Evolutionary conservation across 2,329 filamentous ascomycete genomes (phyloP).

Genomic region (Drechslerella coelobrocha): DNA sequence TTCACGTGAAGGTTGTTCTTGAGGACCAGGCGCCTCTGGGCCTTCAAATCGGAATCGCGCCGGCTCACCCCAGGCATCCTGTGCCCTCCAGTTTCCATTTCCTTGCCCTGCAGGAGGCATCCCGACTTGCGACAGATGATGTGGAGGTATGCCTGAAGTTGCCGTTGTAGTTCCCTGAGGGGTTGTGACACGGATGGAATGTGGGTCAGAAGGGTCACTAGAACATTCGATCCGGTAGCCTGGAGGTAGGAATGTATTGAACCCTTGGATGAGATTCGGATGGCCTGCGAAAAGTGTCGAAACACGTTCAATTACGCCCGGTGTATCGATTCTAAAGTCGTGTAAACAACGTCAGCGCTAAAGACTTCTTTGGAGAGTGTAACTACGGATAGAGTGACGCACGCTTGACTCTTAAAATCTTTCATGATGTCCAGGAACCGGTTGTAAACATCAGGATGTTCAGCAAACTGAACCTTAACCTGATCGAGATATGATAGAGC

Average conservation of each 20-base stretch:
- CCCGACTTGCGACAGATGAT: constrained; percentile 50
- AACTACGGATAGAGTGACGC: constrained; percentile 59
- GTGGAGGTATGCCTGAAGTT: constrained; percentile 54
- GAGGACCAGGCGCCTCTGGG: constrained; percentile 53
- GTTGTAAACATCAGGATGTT: constrained; percentile 97
- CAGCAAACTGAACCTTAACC: constrained; percentile 96
- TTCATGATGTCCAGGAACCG: constrained; percentile 99
- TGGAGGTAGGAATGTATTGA: constrained; percentile 95
- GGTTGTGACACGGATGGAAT: constrained; percentile 84
- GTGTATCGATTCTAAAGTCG: constrained; percentile 81
- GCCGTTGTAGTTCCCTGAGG: constrained; percentile 77
- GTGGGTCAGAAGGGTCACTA: constrained; percentile 54
- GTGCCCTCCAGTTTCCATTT: constrained; percentile 27
- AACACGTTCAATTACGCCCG: constrained; percentile 94
- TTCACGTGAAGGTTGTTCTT: constrained; percentile 37
- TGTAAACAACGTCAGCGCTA: constrained; percentile 13
- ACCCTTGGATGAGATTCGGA: constrained; percentile 92
- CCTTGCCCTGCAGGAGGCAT: constrained; percentile 22
- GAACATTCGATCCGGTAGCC: constrained; percentile 92
- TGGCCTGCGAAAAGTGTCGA: constrained; percentile 95
- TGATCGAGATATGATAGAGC: constrained; percentile 96
- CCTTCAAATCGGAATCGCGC: constrained; percentile 33
- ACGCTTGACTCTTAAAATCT: constrained; percentile 98
- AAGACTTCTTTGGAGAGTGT: constrained; percentile 23
- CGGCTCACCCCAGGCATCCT: constrained; percentile 39